Evolutionary conservation across 371 early-diverging fungal genomes (phyloP).

Genomic region (Syncephalastrum sp.): DNA sequence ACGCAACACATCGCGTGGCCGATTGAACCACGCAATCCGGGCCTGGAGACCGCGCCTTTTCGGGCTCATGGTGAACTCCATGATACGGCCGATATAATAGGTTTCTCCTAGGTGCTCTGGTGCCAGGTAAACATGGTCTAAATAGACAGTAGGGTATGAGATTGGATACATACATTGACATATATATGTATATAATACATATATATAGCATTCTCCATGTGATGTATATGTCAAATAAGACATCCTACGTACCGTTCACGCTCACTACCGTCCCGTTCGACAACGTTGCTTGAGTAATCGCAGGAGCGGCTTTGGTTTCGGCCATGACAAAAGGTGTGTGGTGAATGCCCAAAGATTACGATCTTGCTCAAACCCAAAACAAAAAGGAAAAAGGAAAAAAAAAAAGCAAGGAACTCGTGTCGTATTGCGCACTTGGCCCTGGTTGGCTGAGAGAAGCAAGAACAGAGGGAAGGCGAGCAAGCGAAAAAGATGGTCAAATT

Average conservation of each 20-base stretch:
- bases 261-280: constrained; percentile 17
- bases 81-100: constrained; percentile 79
- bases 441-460: too few species aligned
- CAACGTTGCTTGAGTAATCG: constrained; percentile 17
- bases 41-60: constrained; percentile 54
- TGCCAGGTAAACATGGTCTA: constrained; percentile 80
- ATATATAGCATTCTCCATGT: too few species aligned
- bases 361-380: too few species aligned
- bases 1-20: constrained; percentile 77
- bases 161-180: constrained; percentile 2
- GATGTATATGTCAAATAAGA: constrained; percentile 1
- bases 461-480: too few species aligned
- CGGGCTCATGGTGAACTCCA: constrained; percentile 69
- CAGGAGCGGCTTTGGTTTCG: constrained; percentile 10
- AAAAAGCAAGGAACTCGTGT: too few species aligned
- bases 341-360: too few species aligned
- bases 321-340: constrained; percentile 3
- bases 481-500: too few species aligned
- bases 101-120: constrained; percentile 76
- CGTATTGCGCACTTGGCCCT: too few species aligned
- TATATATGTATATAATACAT: too few species aligned
- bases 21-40: constrained; percentile 81
- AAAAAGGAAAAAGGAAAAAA: too few species aligned
- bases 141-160: background rate
- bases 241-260: constrained; percentile 16